These are phyloP conservation scores for Oryza glumipatula DNA, from an alignment of 176 grass and related monocot genomes.

Conservation along the genomic window DNA sequence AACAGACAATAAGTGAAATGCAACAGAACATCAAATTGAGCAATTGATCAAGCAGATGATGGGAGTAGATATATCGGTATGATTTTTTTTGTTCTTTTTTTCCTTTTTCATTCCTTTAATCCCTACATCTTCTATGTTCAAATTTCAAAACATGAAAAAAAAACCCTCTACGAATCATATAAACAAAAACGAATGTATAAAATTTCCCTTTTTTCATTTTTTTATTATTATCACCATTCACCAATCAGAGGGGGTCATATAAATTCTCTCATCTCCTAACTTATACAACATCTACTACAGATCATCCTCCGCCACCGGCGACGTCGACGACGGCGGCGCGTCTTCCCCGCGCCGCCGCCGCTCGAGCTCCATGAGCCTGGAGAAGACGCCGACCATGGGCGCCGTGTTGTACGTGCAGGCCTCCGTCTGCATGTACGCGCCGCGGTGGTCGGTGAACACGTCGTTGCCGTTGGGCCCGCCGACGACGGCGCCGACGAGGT, in stretches of 20 bases:
- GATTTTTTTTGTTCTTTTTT: not conserved
- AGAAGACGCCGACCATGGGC: conserved; percentile 76
- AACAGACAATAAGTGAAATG: not conserved
- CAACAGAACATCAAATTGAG: not conserved
- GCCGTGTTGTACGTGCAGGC: conserved; percentile 82
- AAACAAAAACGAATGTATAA: conserved; percentile 42
- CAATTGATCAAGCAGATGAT: not conserved
- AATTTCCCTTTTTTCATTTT: not conserved
- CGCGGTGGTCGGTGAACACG: conserved; percentile 67
- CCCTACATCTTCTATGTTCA: conserved; percentile 3
- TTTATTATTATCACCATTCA: conserved; percentile 4
- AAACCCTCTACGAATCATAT: not conserved
- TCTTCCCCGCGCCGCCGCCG: not conserved
- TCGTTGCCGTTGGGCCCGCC: conserved; percentile 78
- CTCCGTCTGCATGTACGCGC: conserved; percentile 81
- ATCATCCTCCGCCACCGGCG: conserved; percentile 26
- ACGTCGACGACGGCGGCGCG: not conserved
- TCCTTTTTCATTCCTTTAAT: not conserved
- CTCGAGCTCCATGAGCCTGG: conserved; percentile 64
- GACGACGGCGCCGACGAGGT: conserved; percentile 77
- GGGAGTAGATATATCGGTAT: not conserved
- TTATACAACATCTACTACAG: conserved; percentile 13
- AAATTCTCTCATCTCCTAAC: not conserved
- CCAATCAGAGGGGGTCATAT: not conserved
- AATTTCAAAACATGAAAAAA: conserved; percentile 33